Conservation (phyloP, 495 filamentous ascomycete species). For the Talaromyces trachyspermus region DNA sequence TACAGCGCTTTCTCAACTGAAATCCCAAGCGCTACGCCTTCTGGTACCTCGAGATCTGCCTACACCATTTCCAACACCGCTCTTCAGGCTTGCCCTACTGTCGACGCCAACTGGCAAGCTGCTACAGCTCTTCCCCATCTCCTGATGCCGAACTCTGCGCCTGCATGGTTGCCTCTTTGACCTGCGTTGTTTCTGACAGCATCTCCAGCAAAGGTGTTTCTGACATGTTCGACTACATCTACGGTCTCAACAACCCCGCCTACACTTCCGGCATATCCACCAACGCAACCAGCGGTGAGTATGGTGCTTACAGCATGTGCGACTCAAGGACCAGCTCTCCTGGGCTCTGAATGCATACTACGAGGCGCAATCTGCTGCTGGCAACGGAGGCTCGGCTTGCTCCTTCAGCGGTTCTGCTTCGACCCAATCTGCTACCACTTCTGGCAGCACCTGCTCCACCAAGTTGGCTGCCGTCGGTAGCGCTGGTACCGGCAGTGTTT, state of each 20-base stretch:
- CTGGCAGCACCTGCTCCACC: conserved; percentile 43
- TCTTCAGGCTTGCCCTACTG: conserved; percentile 63
- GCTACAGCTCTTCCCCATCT: conserved; percentile 65
- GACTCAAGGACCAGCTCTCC: conserved; percentile 65
- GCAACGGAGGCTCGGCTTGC: conserved; percentile 51
- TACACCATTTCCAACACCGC: conserved; percentile 76
- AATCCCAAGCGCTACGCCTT: conserved; percentile 62
- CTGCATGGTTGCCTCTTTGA: conserved; percentile 69
- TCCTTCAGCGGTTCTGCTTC: conserved; percentile 65
- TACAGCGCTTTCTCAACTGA: conserved; percentile 66
- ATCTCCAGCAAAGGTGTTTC: too few species aligned
- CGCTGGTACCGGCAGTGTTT: conserved; percentile 58
- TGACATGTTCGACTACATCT: conserved; percentile 69
- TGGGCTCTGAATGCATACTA: conserved; percentile 83
- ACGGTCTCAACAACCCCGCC: conserved; percentile 55
- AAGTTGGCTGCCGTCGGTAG: conserved; percentile 56
- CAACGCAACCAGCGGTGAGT: conserved; percentile 65
- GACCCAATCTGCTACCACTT: conserved; percentile 37
- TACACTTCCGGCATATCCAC: conserved; percentile 50
- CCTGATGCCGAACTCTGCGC: conserved; percentile 67
- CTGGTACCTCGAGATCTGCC: conserved; percentile 49
- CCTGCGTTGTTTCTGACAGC: conserved; percentile 54
- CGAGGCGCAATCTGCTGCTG: conserved; percentile 44
- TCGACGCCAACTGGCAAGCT: conserved; percentile 60
- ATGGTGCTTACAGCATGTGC: conserved; percentile 92